Base-by-base conservation (phyloP, 805 yeast genomes). In the Yamadazyma sp. region DNA sequence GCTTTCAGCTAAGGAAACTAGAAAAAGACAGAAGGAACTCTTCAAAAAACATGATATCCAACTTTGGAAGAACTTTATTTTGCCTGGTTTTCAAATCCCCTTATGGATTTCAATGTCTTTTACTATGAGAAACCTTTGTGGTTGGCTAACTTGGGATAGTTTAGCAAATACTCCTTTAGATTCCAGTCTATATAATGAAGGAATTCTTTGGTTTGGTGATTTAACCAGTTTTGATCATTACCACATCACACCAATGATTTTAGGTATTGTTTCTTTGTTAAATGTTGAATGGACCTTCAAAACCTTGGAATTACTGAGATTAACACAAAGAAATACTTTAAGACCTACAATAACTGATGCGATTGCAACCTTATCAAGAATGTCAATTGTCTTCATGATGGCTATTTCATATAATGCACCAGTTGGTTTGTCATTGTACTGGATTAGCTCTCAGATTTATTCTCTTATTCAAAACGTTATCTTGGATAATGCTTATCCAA, bases 331-430 rank as follows among this genome's bases (percentile, higher is more conserved):
- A 21, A 63, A 66, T 11, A 64, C 62, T 31, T 57, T 65, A 40
- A 63, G 85, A 38, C 76, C 82, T 4, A 77, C 83, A 1, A 58
- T 77, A 5, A 68, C 76, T 32, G 85, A 79, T 48, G 73, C 86
- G 2, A 51, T 89, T 23, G 70, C 85, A 36, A 86, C 79, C 42
- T 51, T 85, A 2, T 76, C 94, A 2, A 69, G 96, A 49, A 68
- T 86, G 44, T 78, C 91, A 15, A 77, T 85, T 34, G 78, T 88
- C 1, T 78, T 86, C 44, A 67, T 91, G 59, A 86, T 87, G 82
- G 88, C 87, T 4, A 67, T 88, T 13, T 71, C 95, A 0, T 76
- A 88, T 26, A 93, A 88, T 49, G 94, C 95, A 0, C 95, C 98
- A 0, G 66, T 81, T 19, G 86, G 94, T 0, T 62, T 89, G 23